These are phyloP conservation scores for Thalassiosira exigua DNA, from an alignment of 352 stramenopile genomes.

Conservation along the genomic window DNA sequence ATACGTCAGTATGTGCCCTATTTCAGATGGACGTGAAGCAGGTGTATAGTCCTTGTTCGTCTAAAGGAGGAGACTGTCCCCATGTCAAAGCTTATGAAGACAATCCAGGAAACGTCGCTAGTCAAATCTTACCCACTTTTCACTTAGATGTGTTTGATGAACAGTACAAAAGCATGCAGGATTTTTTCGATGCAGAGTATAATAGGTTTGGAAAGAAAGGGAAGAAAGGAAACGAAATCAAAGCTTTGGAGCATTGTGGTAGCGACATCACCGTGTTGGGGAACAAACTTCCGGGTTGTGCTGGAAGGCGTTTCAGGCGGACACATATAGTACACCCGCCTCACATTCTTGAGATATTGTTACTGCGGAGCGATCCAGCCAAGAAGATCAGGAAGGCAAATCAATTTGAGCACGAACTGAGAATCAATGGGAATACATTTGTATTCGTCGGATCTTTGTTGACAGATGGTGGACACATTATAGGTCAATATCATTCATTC, in stretches of 20 bases:
- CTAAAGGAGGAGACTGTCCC: background rate
- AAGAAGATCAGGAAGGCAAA: background rate
- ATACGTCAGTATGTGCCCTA: background rate
- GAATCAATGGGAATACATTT: background rate
- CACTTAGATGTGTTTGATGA: background rate
- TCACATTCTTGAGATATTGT: background rate
- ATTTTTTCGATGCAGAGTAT: conserved; percentile 4
- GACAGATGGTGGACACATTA: background rate
- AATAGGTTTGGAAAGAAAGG: background rate
- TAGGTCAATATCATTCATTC: background rate
- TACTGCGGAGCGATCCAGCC: background rate
- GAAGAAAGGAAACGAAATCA: background rate
- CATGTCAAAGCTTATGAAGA: background rate
- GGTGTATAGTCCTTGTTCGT: background rate
- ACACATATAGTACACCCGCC: background rate
- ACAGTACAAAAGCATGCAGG: background rate
- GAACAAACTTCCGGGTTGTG: background rate
- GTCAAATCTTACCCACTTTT: background rate
- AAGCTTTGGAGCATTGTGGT: background rate
- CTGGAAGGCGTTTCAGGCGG: background rate
- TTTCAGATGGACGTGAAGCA: background rate
- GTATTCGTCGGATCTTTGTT: background rate
- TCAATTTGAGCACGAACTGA: background rate
- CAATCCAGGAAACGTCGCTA: background rate
- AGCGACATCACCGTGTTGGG: background rate